These are phyloP conservation scores for Peronospora tabacina DNA, from an alignment of 352 stramenopile genomes.

Conservation along the genomic window DNA sequence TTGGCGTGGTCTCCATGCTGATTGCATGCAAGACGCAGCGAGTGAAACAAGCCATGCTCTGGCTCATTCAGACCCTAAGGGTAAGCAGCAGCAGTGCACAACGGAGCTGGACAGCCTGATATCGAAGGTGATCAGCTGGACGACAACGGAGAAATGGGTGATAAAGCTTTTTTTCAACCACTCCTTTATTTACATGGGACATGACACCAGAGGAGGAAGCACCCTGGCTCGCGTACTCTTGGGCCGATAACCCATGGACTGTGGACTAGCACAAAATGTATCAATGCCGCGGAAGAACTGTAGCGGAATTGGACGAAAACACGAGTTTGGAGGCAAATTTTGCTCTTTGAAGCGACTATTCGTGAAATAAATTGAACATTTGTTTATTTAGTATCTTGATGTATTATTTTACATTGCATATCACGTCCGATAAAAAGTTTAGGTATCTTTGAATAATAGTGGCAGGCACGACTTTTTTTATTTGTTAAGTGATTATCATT, in stretches of 20 bases:
- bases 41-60: neutral
- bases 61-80: slow-evolving; percentile 3
- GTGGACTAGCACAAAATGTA: neutral
- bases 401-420: no score
- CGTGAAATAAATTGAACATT: no score
- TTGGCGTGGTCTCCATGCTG: neutral
- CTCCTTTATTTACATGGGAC: neutral
- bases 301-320: no score
- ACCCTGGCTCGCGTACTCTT: neutral
- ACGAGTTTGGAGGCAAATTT: no score
- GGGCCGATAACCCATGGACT: neutral
- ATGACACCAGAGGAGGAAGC: neutral
- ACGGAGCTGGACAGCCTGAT: neutral
- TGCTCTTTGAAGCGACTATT: no score
- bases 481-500: no score
- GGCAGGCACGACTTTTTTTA: no score
- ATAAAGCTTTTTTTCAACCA: neutral
- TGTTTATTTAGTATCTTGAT: no score
- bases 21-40: slow-evolving; percentile 1
- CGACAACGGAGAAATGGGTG: neutral
- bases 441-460: no score
- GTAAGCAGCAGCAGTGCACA: neutral
- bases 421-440: no score
- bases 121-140: neutral
- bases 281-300: neutral